Base-by-base conservation (phyloP, 2,329 filamentous ascomycete genomes). In the Thermothelomyces thermophilus region DNA sequence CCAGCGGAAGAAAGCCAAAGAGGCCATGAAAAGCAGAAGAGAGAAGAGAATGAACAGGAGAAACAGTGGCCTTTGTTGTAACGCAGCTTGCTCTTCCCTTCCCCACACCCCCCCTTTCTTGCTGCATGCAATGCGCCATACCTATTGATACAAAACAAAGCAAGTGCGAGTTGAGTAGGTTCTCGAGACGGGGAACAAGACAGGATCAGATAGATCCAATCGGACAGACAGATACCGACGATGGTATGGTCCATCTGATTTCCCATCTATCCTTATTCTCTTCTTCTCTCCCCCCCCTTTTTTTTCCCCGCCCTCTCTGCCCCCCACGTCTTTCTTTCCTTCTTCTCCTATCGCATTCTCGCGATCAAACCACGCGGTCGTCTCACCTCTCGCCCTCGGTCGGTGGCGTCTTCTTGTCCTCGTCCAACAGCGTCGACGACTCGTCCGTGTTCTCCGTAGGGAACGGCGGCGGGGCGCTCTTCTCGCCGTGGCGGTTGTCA, bases 401-500 rank as follows among this genome's bases (percentile, higher is more conserved):
- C 16, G 44, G 11, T 26, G 5, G 6, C 34, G n/a, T 35, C 24
- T 46, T 20, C 46, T 52, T 26, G 24, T 26, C 24, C 24, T 5
- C 46, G 45, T 59, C 48, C 46, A 58, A 58, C 26, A 57, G 33
- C 30, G 55, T 50, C 22, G 59, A 55, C 24, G 65, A 64, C 17
- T 62, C 64, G 53, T 74, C 71, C 20, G 73, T 70, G 58, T 69
- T 65, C 64, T 72, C 70, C 35, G 66, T 63, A 19, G 73, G 73
- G 53, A 76, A 73, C 34, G 78, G 78, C 28, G 80, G 75, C 48
- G 83, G 80, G 14, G 80, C 73, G 60, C 65, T 19, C 65, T 66
- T 46, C 45, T 50, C 13, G 24, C 69, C 70, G 60, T 77, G 75
- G 42, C 70, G 73, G 52, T 77, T 79, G 59, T 83, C 79, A 68